Conservation (phyloP, 2,329 filamentous ascomycete genomes). For the Venturia aucupariae region DNA sequence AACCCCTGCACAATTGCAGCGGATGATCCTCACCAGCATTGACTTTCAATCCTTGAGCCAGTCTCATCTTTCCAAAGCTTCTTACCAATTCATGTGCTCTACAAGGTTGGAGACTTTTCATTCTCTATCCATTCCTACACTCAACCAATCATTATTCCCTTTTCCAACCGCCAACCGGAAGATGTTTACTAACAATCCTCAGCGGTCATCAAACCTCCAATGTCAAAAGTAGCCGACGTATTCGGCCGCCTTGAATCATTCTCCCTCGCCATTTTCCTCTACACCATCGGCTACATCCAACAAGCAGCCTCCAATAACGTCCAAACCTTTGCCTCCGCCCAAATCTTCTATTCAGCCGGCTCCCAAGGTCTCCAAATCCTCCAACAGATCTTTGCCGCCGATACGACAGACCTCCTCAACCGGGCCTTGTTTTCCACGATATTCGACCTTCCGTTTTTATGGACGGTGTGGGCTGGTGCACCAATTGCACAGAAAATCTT, state of each 20-base stretch:
- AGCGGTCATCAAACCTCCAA: constrained; percentile 51
- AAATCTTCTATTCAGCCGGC: constrained; percentile 55
- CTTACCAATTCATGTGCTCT: no score
- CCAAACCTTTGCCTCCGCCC: constrained; percentile 41
- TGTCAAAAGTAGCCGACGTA: constrained; percentile 53
- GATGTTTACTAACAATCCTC: not conserved
- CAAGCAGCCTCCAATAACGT: constrained; percentile 48
- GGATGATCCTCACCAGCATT: not conserved
- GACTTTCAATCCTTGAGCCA: not conserved
- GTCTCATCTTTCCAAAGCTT: no score
- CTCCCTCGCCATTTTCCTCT: constrained; percentile 43
- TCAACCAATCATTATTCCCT: no score
- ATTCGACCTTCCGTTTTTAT: constrained; percentile 50
- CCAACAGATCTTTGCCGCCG: constrained; percentile 56
- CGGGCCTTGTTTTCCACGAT: constrained; percentile 51
- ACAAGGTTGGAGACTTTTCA: no score
- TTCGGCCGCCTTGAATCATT: constrained; percentile 55
- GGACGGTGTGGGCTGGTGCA: constrained; percentile 53
- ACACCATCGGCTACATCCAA: constrained; percentile 48
- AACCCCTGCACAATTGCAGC: no score
- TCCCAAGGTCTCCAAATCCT: constrained; percentile 51
- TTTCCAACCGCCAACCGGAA: no score
- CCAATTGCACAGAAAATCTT: constrained; percentile 42
- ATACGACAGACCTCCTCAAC: constrained; percentile 51
- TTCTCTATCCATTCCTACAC: no score